Evolutionary conservation across 2,329 filamentous ascomycete species (phyloP).

Genomic region (Laburnicola sp.): DNA sequence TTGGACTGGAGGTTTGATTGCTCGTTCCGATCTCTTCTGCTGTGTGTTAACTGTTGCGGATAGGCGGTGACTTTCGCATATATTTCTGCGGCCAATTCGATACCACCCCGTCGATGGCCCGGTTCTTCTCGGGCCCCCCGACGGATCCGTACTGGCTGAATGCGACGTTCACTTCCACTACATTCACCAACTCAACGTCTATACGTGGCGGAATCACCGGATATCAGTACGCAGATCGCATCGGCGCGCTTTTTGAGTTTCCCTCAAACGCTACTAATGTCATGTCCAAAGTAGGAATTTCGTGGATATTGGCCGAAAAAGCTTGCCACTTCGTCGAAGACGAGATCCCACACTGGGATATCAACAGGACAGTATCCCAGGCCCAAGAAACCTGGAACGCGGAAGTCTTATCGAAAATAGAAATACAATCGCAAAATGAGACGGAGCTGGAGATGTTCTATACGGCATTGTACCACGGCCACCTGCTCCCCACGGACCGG

Average conservation of each 20-base stretch:
- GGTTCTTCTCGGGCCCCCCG: not conserved
- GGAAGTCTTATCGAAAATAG: slow-evolving; percentile 59
- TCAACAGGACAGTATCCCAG: slow-evolving; percentile 41
- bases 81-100: slow-evolving; percentile 5
- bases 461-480: slow-evolving; percentile 35
- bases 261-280: slow-evolving; percentile 38
- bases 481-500: slow-evolving; percentile 44
- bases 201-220: not conserved
- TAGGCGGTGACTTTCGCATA: not conserved
- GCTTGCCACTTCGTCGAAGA: slow-evolving; percentile 67
- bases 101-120: not conserved
- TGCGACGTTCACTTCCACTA: not conserved
- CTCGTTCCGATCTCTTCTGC: not conserved
- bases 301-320: slow-evolving; percentile 49
- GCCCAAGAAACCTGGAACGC: slow-evolving; percentile 46
- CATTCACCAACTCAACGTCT: not conserved
- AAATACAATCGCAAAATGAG: slow-evolving; percentile 6
- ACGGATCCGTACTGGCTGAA: slow-evolving; percentile 3
- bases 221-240: slow-evolving; percentile 38
- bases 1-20: not conserved
- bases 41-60: not conserved
- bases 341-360: slow-evolving; percentile 59
- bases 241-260: slow-evolving; percentile 54
- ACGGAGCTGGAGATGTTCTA: slow-evolving; percentile 38
- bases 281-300: slow-evolving; percentile 54